These are phyloP conservation scores for Trifolium pratense DNA, from an alignment of 306 rosid genomes.

Conservation along the genomic window DNA sequence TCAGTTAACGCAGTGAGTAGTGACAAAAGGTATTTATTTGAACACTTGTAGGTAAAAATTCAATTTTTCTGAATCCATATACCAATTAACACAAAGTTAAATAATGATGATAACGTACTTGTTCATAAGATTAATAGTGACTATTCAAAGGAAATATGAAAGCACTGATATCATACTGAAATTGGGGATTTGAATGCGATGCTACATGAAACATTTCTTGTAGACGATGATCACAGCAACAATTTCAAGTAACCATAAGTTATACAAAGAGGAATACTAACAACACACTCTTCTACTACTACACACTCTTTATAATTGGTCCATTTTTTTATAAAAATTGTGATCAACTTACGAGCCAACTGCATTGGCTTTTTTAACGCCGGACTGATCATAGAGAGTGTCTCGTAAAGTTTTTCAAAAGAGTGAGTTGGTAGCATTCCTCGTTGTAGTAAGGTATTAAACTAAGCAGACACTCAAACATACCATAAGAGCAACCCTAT, in stretches of 20 bases:
- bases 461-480: not conserved
- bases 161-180: not conserved
- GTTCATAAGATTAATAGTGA: conserved; percentile 25
- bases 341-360: not conserved
- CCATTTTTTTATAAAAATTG: not conserved
- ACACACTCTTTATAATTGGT: not conserved
- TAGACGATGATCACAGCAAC: conserved; percentile 20
- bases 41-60: conserved; percentile 3
- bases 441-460: not conserved
- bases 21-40: conserved; percentile 18
- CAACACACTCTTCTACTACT: not conserved
- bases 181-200: not conserved
- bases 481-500: not conserved
- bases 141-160: conserved; percentile 23
- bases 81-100: conserved; percentile 18
- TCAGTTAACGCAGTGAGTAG: conserved; percentile 17
- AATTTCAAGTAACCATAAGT: conserved; percentile 25
- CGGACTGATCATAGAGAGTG: not conserved
- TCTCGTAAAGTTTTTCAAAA: not conserved
- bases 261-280: not conserved
- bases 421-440: not conserved
- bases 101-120: not conserved
- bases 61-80: conserved; percentile 2
- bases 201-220: not conserved
- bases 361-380: not conserved